phyloP scores from a whole-genome alignment of 371 early-diverging fungal genomes.

The Mortierella polycephala region DNA sequence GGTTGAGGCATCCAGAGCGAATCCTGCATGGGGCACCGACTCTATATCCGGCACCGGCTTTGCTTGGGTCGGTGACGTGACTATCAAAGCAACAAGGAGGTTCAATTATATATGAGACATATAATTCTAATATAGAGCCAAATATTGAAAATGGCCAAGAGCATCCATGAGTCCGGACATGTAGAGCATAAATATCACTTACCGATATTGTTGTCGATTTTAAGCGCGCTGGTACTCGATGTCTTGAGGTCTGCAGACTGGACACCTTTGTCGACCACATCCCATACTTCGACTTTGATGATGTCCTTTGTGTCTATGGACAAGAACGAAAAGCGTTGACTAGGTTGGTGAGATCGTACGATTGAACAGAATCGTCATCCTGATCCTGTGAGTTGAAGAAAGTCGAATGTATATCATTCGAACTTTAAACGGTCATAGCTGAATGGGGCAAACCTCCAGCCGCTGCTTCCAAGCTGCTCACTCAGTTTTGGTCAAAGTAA shows the following conservation, averaged over 20 bases:
- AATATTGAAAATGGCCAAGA: not conserved
- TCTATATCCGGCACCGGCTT: constrained; percentile 19
- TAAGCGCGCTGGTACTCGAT: constrained; percentile 15
- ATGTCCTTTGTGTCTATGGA: constrained; percentile 65
- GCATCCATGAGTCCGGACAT: not conserved
- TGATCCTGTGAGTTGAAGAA: no score
- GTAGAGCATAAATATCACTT: not conserved
- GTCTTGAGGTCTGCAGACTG: constrained; percentile 29
- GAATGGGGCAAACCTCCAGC: not conserved
- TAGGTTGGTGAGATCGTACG: no score
- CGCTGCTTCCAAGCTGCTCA: not conserved
- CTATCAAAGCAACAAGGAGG: constrained; percentile 1
- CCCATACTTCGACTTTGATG: constrained; percentile 78
- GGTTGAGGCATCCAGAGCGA: constrained; percentile 69
- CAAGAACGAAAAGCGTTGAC: not conserved
- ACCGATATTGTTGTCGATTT: constrained; percentile 50
- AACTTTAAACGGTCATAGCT: not conserved
- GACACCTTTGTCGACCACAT: constrained; percentile 71
- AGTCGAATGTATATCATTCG: no score
- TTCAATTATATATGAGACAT: not conserved
- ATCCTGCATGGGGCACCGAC: constrained; percentile 39
- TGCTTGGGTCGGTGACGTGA: constrained; percentile 24
- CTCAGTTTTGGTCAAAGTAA: no score
- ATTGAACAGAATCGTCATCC: no score
- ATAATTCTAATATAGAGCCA: constrained; percentile 6